Percentiles rank a stretch among this genome's conserved stretches.
These are phyloP conservation scores for Venustampulla echinocandica DNA, from an alignment of 495 filamentous ascomycete species.

Conservation along the genomic window DNA sequence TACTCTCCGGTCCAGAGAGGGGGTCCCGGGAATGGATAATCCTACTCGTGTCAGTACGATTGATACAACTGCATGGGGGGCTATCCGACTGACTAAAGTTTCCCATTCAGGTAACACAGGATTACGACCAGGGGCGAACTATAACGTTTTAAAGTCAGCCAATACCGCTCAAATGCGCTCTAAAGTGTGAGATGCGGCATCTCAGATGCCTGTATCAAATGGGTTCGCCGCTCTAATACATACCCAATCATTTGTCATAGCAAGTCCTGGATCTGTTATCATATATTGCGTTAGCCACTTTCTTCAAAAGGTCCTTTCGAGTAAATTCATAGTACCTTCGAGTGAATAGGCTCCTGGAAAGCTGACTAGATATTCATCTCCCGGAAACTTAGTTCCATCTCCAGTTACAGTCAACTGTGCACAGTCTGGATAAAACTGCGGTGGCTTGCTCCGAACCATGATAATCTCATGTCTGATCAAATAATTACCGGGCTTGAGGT, in stretches of 20 bases:
- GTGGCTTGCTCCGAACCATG: constrained; percentile 19
- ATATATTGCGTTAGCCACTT: neutral
- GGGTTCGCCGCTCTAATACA: neutral
- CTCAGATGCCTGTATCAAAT: too few relatives aligned
- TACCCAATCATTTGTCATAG: neutral
- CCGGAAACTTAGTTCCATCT: constrained; percentile 24
- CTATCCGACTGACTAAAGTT: neutral
- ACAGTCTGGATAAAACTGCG: constrained; percentile 35
- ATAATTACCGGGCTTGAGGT: constrained; percentile 32
- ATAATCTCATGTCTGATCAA: constrained; percentile 35
- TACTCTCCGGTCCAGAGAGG: constrained; percentile 3
- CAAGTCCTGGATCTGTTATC: constrained; percentile 5
- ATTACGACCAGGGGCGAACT: neutral
- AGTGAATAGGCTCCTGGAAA: constrained; percentile 25
- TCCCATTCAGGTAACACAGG: neutral
- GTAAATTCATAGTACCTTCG: neutral
- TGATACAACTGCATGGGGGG: too few relatives aligned
- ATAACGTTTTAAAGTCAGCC: too few relatives aligned
- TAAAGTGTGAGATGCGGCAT: too few relatives aligned
- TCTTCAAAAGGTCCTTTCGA: neutral
- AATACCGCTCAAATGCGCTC: too few relatives aligned
- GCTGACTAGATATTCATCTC: constrained; percentile 23
- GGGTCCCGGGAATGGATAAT: constrained; percentile 1
- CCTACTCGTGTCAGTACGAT: too few relatives aligned
- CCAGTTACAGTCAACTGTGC: constrained; percentile 35